Percentiles rank a stretch among this genome's conserved stretches.
Conservation (phyloP, 768 basidiomycete genomes). For the Cubamyces sp. region DNA sequence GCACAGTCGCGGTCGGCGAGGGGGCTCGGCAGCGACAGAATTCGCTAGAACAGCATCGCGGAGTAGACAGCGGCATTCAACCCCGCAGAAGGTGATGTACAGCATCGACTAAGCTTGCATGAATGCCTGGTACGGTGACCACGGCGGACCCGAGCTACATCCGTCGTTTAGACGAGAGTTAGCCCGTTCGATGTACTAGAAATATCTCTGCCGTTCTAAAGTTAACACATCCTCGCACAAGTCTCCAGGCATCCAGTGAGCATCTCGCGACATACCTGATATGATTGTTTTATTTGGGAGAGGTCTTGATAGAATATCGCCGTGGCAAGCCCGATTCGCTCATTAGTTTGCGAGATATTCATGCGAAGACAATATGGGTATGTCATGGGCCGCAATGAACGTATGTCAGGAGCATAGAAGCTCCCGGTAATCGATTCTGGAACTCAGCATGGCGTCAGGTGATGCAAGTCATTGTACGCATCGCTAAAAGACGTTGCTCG, state of each 20-base stretch:
- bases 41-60: background rate
- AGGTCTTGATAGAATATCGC: no score
- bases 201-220: background rate
- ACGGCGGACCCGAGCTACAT: constrained; percentile 10
- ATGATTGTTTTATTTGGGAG: no score
- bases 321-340: background rate
- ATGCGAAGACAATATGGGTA: background rate
- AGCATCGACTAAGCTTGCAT: background rate
- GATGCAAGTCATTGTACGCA: no score
- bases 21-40: background rate
- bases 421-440: no score
- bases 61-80: background rate
- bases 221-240: background rate
- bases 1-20: background rate
- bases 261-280: no score
- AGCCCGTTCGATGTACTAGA: background rate
- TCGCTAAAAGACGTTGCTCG: no score
- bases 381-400: no score
- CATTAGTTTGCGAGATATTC: background rate
- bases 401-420: no score
- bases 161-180: constrained; percentile 13
- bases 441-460: no score
- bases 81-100: background rate
- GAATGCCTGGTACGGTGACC: constrained; percentile 5
- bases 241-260: background rate